Conservation (phyloP, 345 rosid species). For the Eutrema heterophyllum region DNA sequence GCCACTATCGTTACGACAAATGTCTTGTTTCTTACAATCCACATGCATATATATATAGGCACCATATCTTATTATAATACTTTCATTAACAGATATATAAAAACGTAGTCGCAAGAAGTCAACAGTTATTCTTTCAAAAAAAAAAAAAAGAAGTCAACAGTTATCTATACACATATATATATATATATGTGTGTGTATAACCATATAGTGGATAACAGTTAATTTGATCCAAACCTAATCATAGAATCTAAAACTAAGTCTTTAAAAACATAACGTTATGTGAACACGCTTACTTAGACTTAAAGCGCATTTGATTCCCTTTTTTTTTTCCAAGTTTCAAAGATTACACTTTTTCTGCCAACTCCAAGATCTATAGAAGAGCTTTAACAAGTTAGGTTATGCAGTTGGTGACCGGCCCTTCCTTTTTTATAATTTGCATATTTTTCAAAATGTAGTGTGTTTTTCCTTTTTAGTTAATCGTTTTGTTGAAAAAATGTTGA, state of each 20-base stretch:
- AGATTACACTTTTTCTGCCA: slow-evolving; percentile 22
- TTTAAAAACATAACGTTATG: slow-evolving; percentile 1
- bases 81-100: background rate
- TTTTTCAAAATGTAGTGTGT: slow-evolving; percentile 2
- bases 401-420: slow-evolving; percentile 30
- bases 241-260: background rate
- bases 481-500: background rate
- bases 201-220: slow-evolving; percentile 9
- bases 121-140: background rate
- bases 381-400: slow-evolving; percentile 31
- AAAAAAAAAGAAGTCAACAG: background rate
- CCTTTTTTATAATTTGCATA: background rate
- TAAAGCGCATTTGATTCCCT: background rate
- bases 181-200: no score
- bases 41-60: background rate
- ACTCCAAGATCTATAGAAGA: background rate
- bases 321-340: background rate
- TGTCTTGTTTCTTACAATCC: background rate
- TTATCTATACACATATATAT: background rate
- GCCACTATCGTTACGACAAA: background rate
- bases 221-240: background rate
- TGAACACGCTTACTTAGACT: slow-evolving; percentile 8
- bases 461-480: background rate
- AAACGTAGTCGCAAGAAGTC: background rate
- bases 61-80: background rate